Evolutionary conservation across 2,329 filamentous ascomycete species (phyloP).

Genomic region (Fonsecaea multimorphosa): DNA sequence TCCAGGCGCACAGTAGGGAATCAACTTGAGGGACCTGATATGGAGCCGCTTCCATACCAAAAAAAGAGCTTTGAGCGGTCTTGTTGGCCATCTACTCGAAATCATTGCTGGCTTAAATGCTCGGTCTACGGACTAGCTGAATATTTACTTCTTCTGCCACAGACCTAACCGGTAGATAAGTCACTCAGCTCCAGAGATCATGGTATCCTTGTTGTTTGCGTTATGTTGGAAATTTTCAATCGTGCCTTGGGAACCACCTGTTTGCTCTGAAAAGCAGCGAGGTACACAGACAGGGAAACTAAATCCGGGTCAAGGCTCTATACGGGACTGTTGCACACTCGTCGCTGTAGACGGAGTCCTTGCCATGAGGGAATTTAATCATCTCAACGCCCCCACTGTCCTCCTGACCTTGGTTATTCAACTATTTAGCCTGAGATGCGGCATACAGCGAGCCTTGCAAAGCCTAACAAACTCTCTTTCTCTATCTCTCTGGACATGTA

Average conservation of each 20-base stretch:
- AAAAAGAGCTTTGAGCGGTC: neutral
- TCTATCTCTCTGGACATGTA: too few relatives aligned
- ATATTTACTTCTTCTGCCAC: too few relatives aligned
- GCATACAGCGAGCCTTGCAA: neutral
- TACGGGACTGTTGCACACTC: neutral
- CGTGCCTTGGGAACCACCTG: too few relatives aligned
- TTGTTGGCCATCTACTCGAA: neutral
- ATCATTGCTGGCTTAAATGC: too few relatives aligned
- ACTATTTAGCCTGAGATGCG: constrained; percentile 7
- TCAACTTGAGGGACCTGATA: too few relatives aligned
- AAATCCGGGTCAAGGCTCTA: neutral
- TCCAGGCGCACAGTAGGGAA: too few relatives aligned
- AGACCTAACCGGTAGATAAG: neutral
- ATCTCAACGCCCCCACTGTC: neutral
- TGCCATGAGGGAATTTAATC: neutral
- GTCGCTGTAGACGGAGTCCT: neutral
- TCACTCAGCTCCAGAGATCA: neutral
- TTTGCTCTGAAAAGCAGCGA: neutral
- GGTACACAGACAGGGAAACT: neutral
- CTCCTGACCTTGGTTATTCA: neutral
- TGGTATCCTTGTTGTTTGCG: neutral
- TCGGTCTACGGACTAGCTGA: too few relatives aligned
- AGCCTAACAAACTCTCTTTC: too few relatives aligned
- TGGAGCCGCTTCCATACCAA: too few relatives aligned
- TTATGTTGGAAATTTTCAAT: neutral